These are phyloP conservation scores for Penicillium turbatum DNA, from an alignment of 495 filamentous ascomycete species.

Conservation along the genomic window DNA sequence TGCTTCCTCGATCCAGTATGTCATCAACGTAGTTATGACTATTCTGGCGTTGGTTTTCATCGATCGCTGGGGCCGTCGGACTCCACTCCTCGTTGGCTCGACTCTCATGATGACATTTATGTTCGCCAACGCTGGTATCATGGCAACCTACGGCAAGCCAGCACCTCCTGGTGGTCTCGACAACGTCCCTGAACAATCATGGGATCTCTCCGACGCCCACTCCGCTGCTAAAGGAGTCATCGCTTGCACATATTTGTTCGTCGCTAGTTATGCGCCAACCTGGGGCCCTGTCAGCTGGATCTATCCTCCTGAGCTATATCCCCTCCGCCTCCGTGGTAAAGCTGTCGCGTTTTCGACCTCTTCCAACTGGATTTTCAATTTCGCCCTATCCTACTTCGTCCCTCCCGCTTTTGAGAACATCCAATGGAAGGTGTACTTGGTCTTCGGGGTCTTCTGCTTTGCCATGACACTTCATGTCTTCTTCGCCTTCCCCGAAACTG, in stretches of 20 bases:
- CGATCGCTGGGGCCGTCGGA: slow-evolving; percentile 61
- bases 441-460: slow-evolving; percentile 74
- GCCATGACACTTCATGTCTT: slow-evolving; percentile 70
- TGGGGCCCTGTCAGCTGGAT: slow-evolving; percentile 67
- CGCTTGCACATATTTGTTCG: slow-evolving; percentile 64
- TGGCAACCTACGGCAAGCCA: slow-evolving; percentile 49
- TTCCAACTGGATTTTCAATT: slow-evolving; percentile 77
- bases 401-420: slow-evolving; percentile 72
- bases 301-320: slow-evolving; percentile 67
- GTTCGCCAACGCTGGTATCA: slow-evolving; percentile 65
- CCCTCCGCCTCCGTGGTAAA: slow-evolving; percentile 59
- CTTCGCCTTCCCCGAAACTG: slow-evolving; percentile 79
- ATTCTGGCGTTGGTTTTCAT: slow-evolving; percentile 53
- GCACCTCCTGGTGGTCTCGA: slow-evolving; percentile 48
- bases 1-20: slow-evolving; percentile 69
- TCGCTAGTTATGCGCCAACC: slow-evolving; percentile 52
- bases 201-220: slow-evolving; percentile 31
- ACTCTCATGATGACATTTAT: slow-evolving; percentile 65
- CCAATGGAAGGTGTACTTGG: slow-evolving; percentile 66
- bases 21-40: slow-evolving; percentile 54
- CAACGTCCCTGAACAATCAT: slow-evolving; percentile 33
- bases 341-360: slow-evolving; percentile 69
- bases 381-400: slow-evolving; percentile 73
- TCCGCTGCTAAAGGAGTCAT: slow-evolving; percentile 52
- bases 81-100: slow-evolving; percentile 61